Conservation (phyloP, 2,329 filamentous ascomycete species). For the Mariannaea sp. region DNA sequence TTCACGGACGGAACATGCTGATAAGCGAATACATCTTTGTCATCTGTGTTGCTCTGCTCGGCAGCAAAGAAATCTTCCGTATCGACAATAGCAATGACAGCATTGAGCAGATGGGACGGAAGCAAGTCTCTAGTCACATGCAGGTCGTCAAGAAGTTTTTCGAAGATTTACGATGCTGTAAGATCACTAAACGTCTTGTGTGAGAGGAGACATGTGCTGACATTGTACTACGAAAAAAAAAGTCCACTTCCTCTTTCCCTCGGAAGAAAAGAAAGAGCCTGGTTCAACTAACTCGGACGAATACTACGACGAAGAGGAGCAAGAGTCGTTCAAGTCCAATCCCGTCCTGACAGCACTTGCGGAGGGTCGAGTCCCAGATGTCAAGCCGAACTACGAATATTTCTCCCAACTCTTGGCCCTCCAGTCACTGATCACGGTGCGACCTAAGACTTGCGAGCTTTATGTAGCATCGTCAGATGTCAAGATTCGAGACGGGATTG, state of each 20-base stretch:
- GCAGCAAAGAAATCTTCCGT: conserved; percentile 50
- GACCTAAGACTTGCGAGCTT: conserved; percentile 64
- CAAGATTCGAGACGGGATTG: conserved; percentile 55
- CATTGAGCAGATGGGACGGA: conserved; percentile 57
- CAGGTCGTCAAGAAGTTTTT: conserved; percentile 73
- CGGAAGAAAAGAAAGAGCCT: conserved; percentile 59
- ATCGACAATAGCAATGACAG: conserved; percentile 51
- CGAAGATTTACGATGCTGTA: conserved; percentile 65
- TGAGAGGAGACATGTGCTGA: conserved; percentile 10
- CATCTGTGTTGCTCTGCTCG: conserved; percentile 46
- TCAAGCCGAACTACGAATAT: conserved; percentile 66
- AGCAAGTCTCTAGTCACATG: conserved; percentile 73
- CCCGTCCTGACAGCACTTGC: conserved; percentile 66
- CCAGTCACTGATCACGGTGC: conserved; percentile 58
- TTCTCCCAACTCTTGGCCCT: conserved; percentile 60
- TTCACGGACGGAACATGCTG: conserved; percentile 71
- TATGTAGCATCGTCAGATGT: conserved; percentile 60
- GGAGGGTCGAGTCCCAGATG: conserved; percentile 60
- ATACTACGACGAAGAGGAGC: conserved; percentile 49
- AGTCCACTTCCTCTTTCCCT: conserved; percentile 66
- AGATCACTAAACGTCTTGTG: conserved; percentile 40
- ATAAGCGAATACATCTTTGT: conserved; percentile 69
- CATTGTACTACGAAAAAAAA: conserved; percentile 8
- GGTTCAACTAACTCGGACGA: conserved; percentile 67
- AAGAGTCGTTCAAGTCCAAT: conserved; percentile 66